Evolutionary conservation across 1,284 basidiomycete species (phyloP), one percentile per base, ranked within the genome.

Genomic region (Marasmius fiardii): DNA sequence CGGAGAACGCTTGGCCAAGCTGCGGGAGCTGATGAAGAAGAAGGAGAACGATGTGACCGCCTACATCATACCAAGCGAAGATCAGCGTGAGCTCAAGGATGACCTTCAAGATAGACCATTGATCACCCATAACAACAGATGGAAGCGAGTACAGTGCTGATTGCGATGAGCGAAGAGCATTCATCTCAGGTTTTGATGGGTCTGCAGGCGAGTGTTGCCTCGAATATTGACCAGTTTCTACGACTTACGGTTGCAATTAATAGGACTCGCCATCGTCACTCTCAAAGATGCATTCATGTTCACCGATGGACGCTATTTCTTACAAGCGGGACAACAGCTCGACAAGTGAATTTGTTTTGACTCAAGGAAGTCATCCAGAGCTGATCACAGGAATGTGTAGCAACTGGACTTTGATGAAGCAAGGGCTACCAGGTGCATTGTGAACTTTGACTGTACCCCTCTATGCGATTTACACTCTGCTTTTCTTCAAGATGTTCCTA

Each of bases 331-430:
- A 57, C 85, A 95, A 64, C 90, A 99, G 74, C 77, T 99, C 49
- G 93, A 96, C 65, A 65, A 79, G 82, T 92, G 67, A 71, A 81
- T 69, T 39, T 34, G 1, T 43, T 41, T 41, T n/a, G 11, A 41
- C n/a, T 21, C 14, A 28, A 14, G 31, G 33, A 28, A 20, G 23
- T 11, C 5, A 11, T 11, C 16, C 1, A 1, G 24, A n/a, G n/a
- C 8, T 43, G 5, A 45, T 48, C 47, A 51, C 34, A 58, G 33
- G 23, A 16, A 37, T 39, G 26, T 50, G 23, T 53, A 90, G 85
- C 51, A 94, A 95, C 61, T 98, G 95, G 95, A 90, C 81, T 1
- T 73, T 98, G 65, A 95, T 96, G 92, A 96, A 93, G 69, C 85
- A 91, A 64, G 95, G 94, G 4, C 67, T 93, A 28, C 83, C 84